A percentile compares a stretch with the other conserved stretches of the same genome.
Evolutionary conservation across 2,329 filamentous ascomycete species (phyloP).

Genomic region (Emergomyces orientalis): DNA sequence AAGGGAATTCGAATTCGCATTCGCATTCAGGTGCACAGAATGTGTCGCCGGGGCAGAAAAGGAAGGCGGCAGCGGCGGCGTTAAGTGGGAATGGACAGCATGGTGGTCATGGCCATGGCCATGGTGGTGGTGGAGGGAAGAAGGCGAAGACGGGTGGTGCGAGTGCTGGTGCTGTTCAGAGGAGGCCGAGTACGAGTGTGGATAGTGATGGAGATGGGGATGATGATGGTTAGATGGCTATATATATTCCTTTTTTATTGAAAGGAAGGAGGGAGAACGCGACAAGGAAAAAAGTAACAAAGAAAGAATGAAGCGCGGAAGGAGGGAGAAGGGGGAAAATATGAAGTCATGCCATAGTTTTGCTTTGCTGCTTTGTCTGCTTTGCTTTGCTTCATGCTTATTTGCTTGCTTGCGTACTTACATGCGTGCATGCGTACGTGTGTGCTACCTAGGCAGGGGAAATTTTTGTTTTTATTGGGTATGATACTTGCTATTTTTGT

Average conservation of each 20-base stretch:
- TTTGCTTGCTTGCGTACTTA: neutral
- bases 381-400: slow-evolving; percentile 13
- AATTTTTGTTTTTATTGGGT: neutral
- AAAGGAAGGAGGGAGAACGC: neutral
- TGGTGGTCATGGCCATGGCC: slow-evolving; percentile 19
- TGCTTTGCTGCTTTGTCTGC: slow-evolving; percentile 18
- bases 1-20: neutral
- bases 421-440: slow-evolving; percentile 8
- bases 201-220: slow-evolving; percentile 48
- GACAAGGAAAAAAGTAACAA: neutral
- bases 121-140: slow-evolving; percentile 30
- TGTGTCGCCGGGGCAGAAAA: slow-evolving; percentile 37
- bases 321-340: neutral
- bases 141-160: slow-evolving; percentile 40
- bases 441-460: slow-evolving; percentile 7
- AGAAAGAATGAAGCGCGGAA: neutral
- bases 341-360: slow-evolving; percentile 12
- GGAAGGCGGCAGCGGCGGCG: slow-evolving; percentile 36
- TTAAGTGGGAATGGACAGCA: slow-evolving; percentile 26
- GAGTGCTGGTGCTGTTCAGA: slow-evolving; percentile 5
- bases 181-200: slow-evolving; percentile 40
- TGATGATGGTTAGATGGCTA: slow-evolving; percentile 37
- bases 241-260: slow-evolving; percentile 12
- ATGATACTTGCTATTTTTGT: neutral
- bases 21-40: slow-evolving; percentile 17